Evolutionary conservation across 164 flowering plant genomes (phyloP).

Genomic region (Tinospora cordifolia): DNA sequence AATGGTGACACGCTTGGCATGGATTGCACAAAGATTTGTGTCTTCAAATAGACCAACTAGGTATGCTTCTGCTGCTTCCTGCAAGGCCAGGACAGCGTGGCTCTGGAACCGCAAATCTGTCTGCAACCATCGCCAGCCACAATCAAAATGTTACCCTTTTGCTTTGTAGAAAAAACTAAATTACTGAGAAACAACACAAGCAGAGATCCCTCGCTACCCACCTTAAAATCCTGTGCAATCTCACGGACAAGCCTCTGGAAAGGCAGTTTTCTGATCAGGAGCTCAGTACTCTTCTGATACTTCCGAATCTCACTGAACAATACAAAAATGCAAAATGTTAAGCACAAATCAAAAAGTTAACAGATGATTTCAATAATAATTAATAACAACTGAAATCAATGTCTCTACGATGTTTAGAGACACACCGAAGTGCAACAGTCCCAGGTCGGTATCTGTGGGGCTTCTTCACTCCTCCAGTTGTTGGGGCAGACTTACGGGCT

Average conservation of each 20-base stretch:
- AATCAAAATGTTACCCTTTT: background rate
- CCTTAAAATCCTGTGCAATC: constrained; percentile 25
- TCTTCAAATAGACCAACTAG: constrained; percentile 25
- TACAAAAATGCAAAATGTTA: background rate
- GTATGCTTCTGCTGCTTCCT: constrained; percentile 26
- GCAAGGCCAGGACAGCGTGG: constrained; percentile 25
- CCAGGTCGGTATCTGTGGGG: constrained; percentile 10
- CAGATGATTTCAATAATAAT: background rate
- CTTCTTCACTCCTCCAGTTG: constrained; percentile 13
- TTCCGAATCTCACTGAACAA: constrained; percentile 19
- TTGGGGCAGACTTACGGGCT: constrained; percentile 10
- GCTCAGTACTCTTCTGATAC: constrained; percentile 26
- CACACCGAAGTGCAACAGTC: constrained; percentile 10
- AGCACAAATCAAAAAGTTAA: background rate
- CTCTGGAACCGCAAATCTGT: constrained; percentile 25
- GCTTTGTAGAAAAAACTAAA: background rate
- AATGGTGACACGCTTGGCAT: constrained; percentile 10
- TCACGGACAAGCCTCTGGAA: constrained; percentile 30
- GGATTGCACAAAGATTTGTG: constrained; percentile 16
- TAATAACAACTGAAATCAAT: background rate
- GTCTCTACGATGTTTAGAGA: background rate
- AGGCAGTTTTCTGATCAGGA: constrained; percentile 21
- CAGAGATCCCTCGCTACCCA: background rate
- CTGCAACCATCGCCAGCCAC: constrained; percentile 9
- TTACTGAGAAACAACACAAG: background rate